A percentile compares a stretch with the other conserved stretches of the same genome.
Conservation (phyloP, 2,329 filamentous ascomycete species). For the Sporothrix pallida region DNA sequence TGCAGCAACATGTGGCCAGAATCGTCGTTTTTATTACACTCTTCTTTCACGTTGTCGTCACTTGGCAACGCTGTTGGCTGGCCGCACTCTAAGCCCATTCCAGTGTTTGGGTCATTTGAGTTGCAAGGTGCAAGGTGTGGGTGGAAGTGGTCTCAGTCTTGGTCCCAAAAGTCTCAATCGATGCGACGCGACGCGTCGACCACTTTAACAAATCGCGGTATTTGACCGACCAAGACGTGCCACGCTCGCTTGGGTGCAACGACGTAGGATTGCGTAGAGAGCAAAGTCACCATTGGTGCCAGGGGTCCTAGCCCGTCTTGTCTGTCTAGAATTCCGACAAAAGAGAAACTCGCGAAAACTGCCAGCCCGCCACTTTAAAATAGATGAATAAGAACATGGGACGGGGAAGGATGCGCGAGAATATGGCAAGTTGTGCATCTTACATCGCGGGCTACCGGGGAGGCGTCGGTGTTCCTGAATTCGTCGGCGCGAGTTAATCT, state of each 20-base stretch:
- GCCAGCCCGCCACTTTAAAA: slow-evolving; percentile 25
- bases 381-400: background rate
- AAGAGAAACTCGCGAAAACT: slow-evolving; percentile 13
- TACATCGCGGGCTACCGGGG: slow-evolving; percentile 20
- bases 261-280: slow-evolving; percentile 1
- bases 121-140: background rate
- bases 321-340: slow-evolving; percentile 1
- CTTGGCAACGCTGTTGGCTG: slow-evolving; percentile 18
- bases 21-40: background rate
- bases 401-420: slow-evolving; percentile 2
- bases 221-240: background rate
- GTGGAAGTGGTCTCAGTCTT: background rate
- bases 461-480: background rate
- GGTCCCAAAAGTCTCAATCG: background rate
- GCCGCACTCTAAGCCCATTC: background rate
- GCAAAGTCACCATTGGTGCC: background rate
- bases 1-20: too few relatives aligned
- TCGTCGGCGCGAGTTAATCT: background rate
- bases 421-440: too few relatives aligned
- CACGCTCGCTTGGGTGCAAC: background rate
- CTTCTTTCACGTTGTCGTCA: background rate
- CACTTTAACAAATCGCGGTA: slow-evolving; percentile 13
- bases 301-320: slow-evolving; percentile 10
- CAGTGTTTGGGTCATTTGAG: slow-evolving; percentile 2
- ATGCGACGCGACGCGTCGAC: slow-evolving; percentile 26